These are phyloP conservation scores for Dryadomyces quercivorus DNA, from an alignment of 2,329 filamentous ascomycete species.

Conservation along the genomic window DNA sequence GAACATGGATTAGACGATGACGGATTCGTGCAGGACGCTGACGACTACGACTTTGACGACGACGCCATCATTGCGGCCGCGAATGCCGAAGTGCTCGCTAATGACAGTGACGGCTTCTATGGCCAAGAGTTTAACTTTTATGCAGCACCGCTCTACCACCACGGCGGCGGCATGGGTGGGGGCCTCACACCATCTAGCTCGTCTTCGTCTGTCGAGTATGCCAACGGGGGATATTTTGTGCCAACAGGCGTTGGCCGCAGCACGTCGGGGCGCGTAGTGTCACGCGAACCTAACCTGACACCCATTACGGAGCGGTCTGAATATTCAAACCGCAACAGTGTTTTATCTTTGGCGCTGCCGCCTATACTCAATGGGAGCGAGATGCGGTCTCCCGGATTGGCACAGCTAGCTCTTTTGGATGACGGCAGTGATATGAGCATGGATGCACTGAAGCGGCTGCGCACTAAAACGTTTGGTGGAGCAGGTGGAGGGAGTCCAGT, in stretches of 20 bases:
- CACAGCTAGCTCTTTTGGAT: conserved; percentile 59
- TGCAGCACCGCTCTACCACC: conserved; percentile 37
- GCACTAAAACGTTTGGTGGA: conserved; percentile 61
- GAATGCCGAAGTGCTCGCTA: conserved; percentile 85
- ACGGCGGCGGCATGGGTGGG: conserved; percentile 21
- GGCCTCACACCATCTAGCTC: neutral
- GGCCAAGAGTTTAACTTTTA: conserved; percentile 97
- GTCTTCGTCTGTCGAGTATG: conserved; percentile 33
- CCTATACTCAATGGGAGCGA: conserved; percentile 25
- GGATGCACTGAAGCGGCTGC: conserved; percentile 57
- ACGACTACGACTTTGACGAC: conserved; percentile 62
- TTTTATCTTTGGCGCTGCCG: conserved; percentile 59
- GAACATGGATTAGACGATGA: conserved; percentile 31
- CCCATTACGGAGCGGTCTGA: conserved; percentile 94
- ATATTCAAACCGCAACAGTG: conserved; percentile 87
- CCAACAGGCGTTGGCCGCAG: conserved; percentile 57
- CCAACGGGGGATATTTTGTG: conserved; percentile 83
- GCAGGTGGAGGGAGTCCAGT: conserved; percentile 50
- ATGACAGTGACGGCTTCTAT: conserved; percentile 88
- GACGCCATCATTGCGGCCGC: conserved; percentile 90
- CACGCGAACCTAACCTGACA: conserved; percentile 81
- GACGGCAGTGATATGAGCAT: conserved; percentile 58
- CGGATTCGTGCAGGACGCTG: conserved; percentile 29
- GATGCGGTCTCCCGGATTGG: conserved; percentile 59
- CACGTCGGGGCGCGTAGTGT: conserved; percentile 60